These are phyloP conservation scores for Claviceps sp. DNA, from an alignment of 2,329 filamentous ascomycete species.

Conservation along the genomic window DNA sequence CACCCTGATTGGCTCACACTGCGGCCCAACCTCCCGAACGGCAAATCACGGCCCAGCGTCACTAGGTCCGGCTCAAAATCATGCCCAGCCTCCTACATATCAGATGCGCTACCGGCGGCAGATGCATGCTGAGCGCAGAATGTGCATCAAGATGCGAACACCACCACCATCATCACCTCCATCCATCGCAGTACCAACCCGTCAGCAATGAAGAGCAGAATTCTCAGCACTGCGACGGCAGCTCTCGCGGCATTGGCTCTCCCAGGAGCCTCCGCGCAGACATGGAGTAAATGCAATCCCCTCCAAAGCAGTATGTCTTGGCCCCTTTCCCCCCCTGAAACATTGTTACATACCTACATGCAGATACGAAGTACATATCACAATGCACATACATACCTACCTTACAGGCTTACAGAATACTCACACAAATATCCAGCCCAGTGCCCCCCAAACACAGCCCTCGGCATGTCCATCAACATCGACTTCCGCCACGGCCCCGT, in stretches of 20 bases:
- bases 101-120: too few species aligned
- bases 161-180: not conserved
- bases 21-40: too few species aligned
- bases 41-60: too few species aligned
- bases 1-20: too few species aligned
- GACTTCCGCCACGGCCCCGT: constrained; percentile 72
- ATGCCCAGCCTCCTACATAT: too few species aligned
- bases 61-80: too few species aligned
- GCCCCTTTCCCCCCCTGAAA: not conserved
- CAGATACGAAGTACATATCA: not conserved
- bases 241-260: constrained; percentile 7
- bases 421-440: constrained; percentile 19
- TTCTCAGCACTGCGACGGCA: not conserved
- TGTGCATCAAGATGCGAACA: too few species aligned
- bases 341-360: not conserved
- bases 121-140: too few species aligned
- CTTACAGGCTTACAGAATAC: not conserved
- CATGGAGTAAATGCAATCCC: constrained; percentile 28
- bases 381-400: too few species aligned
- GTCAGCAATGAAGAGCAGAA: constrained; percentile 1
- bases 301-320: constrained; percentile 19
- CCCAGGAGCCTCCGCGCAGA: constrained; percentile 20
- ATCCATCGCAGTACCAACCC: not conserved
- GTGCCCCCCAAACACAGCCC: constrained; percentile 65
- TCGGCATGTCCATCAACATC: constrained; percentile 70